Conservation (phyloP, 2,329 filamentous ascomycete species). For the Fusarium annulatum region DNA sequence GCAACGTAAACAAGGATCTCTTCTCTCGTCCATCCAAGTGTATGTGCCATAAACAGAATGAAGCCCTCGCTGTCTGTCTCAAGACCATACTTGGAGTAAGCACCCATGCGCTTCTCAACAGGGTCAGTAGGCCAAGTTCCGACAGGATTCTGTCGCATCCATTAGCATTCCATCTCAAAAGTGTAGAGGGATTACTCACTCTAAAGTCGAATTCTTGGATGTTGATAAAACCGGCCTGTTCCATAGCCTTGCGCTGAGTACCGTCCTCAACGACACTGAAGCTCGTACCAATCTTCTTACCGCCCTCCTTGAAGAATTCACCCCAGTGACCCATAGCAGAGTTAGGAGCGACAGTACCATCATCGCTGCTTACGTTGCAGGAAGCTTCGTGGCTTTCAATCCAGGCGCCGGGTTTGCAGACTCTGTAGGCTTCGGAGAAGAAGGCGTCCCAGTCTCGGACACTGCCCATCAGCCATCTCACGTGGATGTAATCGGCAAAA, state of each 20-base stretch:
- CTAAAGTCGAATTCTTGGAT: conserved; percentile 41
- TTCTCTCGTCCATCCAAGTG: conserved; percentile 51
- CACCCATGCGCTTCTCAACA: conserved; percentile 30
- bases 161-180: not conserved
- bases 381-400: conserved; percentile 50
- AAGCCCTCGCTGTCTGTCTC: conserved; percentile 52
- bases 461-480: conserved; percentile 65
- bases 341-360: conserved; percentile 41
- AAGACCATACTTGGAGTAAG: conserved; percentile 48
- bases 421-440: conserved; percentile 62
- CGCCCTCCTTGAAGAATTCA: conserved; percentile 45
- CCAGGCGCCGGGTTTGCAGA: conserved; percentile 66
- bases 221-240: conserved; percentile 37
- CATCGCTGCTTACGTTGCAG: conserved; percentile 43
- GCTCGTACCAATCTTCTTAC: conserved; percentile 47
- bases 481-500: conserved; percentile 70
- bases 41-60: conserved; percentile 49
- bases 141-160: conserved; percentile 26
- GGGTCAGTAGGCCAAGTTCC: conserved; percentile 34
- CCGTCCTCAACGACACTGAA: conserved; percentile 41
- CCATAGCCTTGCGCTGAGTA: conserved; percentile 33
- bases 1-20: conserved; percentile 50
- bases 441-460: conserved; percentile 66
- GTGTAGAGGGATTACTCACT: not conserved
- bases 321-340: conserved; percentile 47